These are phyloP conservation scores for Fusarium paranaense DNA, from an alignment of 2,329 filamentous ascomycete species.

Conservation along the genomic window DNA sequence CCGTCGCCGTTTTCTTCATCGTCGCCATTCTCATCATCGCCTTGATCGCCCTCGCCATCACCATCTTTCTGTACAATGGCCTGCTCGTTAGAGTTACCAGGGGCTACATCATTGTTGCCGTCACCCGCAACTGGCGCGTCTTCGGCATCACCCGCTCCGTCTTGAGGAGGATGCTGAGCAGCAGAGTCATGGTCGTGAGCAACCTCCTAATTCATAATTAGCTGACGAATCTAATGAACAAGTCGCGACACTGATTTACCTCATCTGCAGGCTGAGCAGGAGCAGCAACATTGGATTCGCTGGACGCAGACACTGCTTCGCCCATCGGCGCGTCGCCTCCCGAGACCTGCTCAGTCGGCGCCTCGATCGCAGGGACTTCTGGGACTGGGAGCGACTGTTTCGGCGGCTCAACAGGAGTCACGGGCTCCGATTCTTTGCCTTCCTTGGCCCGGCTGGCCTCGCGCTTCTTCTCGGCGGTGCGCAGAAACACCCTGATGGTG, in stretches of 20 bases:
- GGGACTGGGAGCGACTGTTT: constrained; percentile 48
- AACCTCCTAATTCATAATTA: constrained; percentile 12
- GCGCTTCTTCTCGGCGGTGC: constrained; percentile 90
- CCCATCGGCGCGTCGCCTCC: constrained; percentile 10
- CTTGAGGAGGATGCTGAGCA: constrained; percentile 13
- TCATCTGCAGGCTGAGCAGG: constrained; percentile 23
- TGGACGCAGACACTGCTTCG: constrained; percentile 10
- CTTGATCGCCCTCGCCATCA: constrained; percentile 40
- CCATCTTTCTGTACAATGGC: constrained; percentile 27
- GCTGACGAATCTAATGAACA: background rate
- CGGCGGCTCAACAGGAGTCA: constrained; percentile 56
- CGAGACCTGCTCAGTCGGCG: constrained; percentile 28
- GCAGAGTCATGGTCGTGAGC: constrained; percentile 1
- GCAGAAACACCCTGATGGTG: constrained; percentile 90
- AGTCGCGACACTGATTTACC: constrained; percentile 16
- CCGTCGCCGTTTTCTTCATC: constrained; percentile 49
- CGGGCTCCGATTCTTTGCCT: constrained; percentile 53
- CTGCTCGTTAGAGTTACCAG: constrained; percentile 36
- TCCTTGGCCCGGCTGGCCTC: constrained; percentile 71
- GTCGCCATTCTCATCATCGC: constrained; percentile 46
- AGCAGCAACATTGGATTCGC: constrained; percentile 13
- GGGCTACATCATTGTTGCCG: constrained; percentile 25
- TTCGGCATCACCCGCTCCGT: constrained; percentile 28
- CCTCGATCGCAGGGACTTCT: constrained; percentile 33
- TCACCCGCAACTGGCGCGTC: constrained; percentile 17